These are phyloP conservation scores for Dactylella cylindrospora DNA, from an alignment of 2,329 filamentous ascomycete species.

Conservation along the genomic window DNA sequence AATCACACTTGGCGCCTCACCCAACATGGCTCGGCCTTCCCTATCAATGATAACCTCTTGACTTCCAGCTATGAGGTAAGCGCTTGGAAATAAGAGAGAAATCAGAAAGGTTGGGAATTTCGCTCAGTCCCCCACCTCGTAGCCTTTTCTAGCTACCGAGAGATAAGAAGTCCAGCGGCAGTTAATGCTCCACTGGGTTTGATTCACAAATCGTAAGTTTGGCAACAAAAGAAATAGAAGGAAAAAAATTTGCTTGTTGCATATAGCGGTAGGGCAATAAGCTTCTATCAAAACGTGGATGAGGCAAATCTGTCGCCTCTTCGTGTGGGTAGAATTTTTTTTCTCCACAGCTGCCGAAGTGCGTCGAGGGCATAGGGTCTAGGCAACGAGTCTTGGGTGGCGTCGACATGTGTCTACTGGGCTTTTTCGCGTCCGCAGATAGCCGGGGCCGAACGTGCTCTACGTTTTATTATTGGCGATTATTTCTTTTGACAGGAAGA, in stretches of 20 bases:
- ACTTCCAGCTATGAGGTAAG: constrained; percentile 14
- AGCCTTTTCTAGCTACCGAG: constrained; percentile 23
- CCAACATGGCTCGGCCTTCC: constrained; percentile 13
- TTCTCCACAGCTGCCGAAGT: neutral
- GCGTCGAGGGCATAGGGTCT: constrained; percentile 28
- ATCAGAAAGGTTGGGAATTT: neutral
- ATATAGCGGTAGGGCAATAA: neutral
- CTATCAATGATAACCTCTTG: constrained; percentile 41
- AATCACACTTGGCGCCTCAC: constrained; percentile 24
- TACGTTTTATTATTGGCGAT: too few relatives aligned
- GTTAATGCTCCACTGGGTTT: constrained; percentile 11
- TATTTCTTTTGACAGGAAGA: constrained; percentile 12
- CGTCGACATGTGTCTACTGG: constrained; percentile 29
- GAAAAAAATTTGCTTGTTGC: constrained; percentile 5
- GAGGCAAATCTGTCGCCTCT: constrained; percentile 22
- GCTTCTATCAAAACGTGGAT: constrained; percentile 12
- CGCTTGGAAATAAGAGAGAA: constrained; percentile 1
- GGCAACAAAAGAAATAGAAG: constrained; percentile 1
- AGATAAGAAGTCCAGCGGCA: constrained; percentile 21
- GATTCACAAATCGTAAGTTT: too few relatives aligned
- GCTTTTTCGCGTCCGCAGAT: constrained; percentile 39
- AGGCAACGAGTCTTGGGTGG: constrained; percentile 40
- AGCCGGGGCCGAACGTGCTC: constrained; percentile 29
- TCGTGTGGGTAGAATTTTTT: constrained; percentile 5
- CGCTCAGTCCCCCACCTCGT: constrained; percentile 19